Base-by-base conservation (phyloP, 2,329 filamentous ascomycete species). In the Rhynchosporium secalis region DNA sequence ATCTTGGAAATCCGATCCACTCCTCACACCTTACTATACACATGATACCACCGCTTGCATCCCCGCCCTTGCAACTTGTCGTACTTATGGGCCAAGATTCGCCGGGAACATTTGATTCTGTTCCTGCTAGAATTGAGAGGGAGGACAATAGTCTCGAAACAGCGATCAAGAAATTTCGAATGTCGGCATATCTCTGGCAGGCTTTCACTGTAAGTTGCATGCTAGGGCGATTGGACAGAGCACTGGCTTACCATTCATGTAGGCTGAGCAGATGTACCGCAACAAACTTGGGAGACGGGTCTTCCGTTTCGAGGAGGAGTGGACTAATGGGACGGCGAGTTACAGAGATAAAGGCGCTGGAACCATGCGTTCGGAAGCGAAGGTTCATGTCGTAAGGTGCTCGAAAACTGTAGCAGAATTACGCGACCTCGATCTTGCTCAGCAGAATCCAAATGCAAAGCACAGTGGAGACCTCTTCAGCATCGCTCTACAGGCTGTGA, bases 171-270 rank as follows among this genome's bases (percentile, higher is more conserved):
- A 99, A 99, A 74, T 97, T 95, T 74, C 86, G 93, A 66, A 97
- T 96, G 90, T 89, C 92, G 20, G 94, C 92, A 29, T 97, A 98
- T 74, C 81, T 98, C 13, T 98, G 95, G 93, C 95, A 99, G 75
- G 92, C 93, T 7, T 98, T 96, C 72, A 98, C 94, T 0, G 62
- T 64, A 46, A 58, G 62, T 61, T 15, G 31, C 40, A 46, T 29
- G 6, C 36, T 15, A 10, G 20, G 10, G 20, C 4, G 1, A 15
- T 7, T 31, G 28, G 15, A 15, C 20, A 4, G 28, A 33, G 26
- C 2, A 15, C n/a, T 31, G 3, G 48, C 28, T 46, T 12, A 62
- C 55, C 56, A 31, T 31, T 13, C 7, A 3, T 33, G 12, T 36
- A 63, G 62, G 92, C 91, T 6, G 95, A 99, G 75, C 93, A 98